Percentiles rank a stretch among this genome's conserved stretches.
Evolutionary conservation across 768 basidiomycete genomes (phyloP).

Genomic region (Flagelloscypha sp.): DNA sequence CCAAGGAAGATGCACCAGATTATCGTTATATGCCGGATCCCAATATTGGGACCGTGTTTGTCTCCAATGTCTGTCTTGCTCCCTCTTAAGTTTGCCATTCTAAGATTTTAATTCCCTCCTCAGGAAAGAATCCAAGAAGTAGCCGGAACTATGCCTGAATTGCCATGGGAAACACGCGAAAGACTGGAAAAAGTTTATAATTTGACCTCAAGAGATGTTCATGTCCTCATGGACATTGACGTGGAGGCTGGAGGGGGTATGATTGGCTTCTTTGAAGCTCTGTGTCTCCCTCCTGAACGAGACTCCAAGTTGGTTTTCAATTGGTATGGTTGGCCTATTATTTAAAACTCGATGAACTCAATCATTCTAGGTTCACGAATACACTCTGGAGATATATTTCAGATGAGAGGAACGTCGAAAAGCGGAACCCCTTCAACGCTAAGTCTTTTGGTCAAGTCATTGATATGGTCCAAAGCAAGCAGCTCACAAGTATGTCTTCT

Average conservation of each 20-base stretch:
- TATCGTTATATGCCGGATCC: constrained; percentile 98
- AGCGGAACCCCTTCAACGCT: constrained; percentile 50
- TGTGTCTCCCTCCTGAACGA: constrained; percentile 41
- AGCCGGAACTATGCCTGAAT: constrained; percentile 54
- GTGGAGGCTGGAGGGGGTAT: constrained; percentile 36
- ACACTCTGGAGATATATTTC: constrained; percentile 77
- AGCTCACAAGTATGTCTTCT: constrained; percentile 54
- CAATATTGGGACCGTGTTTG: constrained; percentile 70
- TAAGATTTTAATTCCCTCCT: constrained; percentile 1
- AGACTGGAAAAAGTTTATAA: constrained; percentile 44
- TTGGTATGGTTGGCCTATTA: constrained; percentile 46
- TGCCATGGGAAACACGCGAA: constrained; percentile 55
- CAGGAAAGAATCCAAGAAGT: constrained; percentile 59
- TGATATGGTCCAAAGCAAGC: constrained; percentile 56
- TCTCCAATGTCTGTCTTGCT: constrained; percentile 37
- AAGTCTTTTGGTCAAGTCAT: constrained; percentile 70
- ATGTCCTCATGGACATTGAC: constrained; percentile 71
- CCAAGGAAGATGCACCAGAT: constrained; percentile 92
- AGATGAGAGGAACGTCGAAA: constrained; percentile 43
- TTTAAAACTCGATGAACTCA: neutral
- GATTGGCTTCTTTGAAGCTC: constrained; percentile 73
- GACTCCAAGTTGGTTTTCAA: constrained; percentile 72
- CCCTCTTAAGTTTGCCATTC: neutral
- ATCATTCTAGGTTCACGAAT: constrained; percentile 72
- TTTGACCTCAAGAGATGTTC: constrained; percentile 56